Evolutionary conservation across 192 early-diverging fungal genomes (phyloP).

Genomic region (Funneliformis geosporum): DNA sequence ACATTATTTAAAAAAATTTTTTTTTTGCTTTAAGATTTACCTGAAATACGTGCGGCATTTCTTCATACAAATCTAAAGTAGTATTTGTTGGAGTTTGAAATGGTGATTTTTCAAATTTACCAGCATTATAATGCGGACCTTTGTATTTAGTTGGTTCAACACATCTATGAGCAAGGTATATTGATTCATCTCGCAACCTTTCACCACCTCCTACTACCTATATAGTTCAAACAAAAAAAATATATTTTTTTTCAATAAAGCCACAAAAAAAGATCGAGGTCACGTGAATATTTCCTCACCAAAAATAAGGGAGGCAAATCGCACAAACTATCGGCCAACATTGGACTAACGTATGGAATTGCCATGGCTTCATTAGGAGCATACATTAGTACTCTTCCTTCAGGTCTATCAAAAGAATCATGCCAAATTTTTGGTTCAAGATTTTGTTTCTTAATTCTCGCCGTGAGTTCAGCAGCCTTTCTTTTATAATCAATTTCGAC

Average conservation of each 20-base stretch:
- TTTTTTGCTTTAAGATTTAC: not conserved
- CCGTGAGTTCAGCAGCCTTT: slow-evolving; percentile 29
- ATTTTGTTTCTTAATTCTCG: slow-evolving; percentile 26
- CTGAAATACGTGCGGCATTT: slow-evolving; percentile 57
- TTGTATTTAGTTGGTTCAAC: slow-evolving; percentile 22
- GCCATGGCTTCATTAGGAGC: slow-evolving; percentile 45
- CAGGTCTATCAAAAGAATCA: slow-evolving; percentile 33
- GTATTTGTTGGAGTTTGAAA: slow-evolving; percentile 33
- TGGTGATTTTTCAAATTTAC: slow-evolving; percentile 3
- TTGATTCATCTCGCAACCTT: slow-evolving; percentile 49
- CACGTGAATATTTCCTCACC: slow-evolving; percentile 31
- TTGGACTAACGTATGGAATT: slow-evolving; percentile 49
- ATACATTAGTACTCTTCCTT: slow-evolving; percentile 49
- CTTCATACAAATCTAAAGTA: slow-evolving; percentile 50
- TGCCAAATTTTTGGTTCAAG: slow-evolving; percentile 13
- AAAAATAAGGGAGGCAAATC: slow-evolving; percentile 47
- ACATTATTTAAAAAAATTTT: not conserved
- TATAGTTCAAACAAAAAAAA: not conserved
- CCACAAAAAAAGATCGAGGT: too few relatives aligned
- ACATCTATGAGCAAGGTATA: slow-evolving; percentile 48
- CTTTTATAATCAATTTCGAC: slow-evolving; percentile 37
- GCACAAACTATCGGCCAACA: slow-evolving; percentile 41
- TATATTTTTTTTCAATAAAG: not conserved
- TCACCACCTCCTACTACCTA: slow-evolving; percentile 51
- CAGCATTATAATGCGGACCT: not conserved